These are phyloP conservation scores for Porphyridium purpureum DNA, from an alignment of 23 red algal genomes.

Conservation along the genomic window DNA sequence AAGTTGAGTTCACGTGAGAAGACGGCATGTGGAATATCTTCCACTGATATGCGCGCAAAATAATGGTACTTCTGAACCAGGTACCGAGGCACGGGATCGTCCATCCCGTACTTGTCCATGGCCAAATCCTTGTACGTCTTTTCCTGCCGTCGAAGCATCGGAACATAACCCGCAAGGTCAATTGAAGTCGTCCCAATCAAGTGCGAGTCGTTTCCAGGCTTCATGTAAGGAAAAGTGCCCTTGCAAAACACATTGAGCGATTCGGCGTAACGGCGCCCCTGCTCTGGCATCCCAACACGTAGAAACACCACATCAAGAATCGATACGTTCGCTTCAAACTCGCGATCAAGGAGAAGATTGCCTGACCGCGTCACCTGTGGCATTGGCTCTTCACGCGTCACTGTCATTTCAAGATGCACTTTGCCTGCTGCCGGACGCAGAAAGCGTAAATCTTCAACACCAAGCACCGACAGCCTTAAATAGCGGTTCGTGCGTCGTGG, in stretches of 20 bases:
- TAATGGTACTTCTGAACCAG: conserved; percentile 8
- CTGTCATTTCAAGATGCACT: no score
- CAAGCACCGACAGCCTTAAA: no score
- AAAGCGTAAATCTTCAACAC: not conserved
- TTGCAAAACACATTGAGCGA: conserved; percentile 45
- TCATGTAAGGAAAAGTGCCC: conserved; percentile 24
- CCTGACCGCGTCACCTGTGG: no score
- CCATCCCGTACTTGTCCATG: conserved; percentile 45
- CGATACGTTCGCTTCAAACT: conserved; percentile 55
- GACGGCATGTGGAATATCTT: no score
- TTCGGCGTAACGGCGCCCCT: conserved; percentile 22
- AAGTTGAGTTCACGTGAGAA: no score
- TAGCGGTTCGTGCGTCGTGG: no score
- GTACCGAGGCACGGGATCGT: conserved; percentile 33
- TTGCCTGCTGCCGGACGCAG: no score
- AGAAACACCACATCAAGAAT: conserved; percentile 45
- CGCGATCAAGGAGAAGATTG: conserved; percentile 38
- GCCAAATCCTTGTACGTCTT: conserved; percentile 34
- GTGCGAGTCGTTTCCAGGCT: conserved; percentile 18
- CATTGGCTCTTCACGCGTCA: no score
- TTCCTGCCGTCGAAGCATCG: conserved; percentile 23
- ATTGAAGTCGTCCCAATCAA: conserved; percentile 40
- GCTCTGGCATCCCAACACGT: conserved; percentile 47
- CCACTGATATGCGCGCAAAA: no score
- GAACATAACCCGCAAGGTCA: conserved; percentile 32